Evolutionary conservation across 176 grass and related monocot genomes (phyloP), one percentile per base, ranked within the genome.

Genomic region (Dactylis glomerata): DNA sequence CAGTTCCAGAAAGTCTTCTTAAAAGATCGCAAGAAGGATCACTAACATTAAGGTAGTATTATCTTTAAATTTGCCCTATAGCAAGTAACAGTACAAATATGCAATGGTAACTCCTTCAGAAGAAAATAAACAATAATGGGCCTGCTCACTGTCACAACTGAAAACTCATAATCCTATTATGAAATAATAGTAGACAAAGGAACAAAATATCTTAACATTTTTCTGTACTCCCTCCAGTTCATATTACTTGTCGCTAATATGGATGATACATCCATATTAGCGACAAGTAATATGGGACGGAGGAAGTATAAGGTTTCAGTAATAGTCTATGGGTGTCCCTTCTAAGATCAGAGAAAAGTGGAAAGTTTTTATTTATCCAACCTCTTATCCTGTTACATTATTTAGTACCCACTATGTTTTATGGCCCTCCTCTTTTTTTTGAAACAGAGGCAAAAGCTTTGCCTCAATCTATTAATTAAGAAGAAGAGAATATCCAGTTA

Each of bases 1-100:
- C 92, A 17, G 46, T 94, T 78, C 92, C 86, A 44, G 15, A 45
- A 42, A 67, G 27, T 55, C 92, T 94, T 19, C 89, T 84, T 30
- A 79, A 83, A 49, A 82, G 76, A 89, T 84, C 89, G 62, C 74
- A 71, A 44, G 62, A 80, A 68, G 86, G 86, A 6, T 65, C 44
- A 17, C 70, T 94, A 14, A 82, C 30, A 62, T 75, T 94, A 82
- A 91, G 89, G 92, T 94, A 38, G 20, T 24, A 57, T 6, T 55
- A 23, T 37, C 22, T 30, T 54, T 7, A 67, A 75, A 24, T 26
- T 45, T 55, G 12, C 22, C 10, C 22, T 15, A 86, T 69, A 41
- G 23, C 10, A 14, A 23, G 17, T 47, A 8, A 55, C n/a, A 30
- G n/a, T 56, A 17, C 33, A 40, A 42, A 20, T 13, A 56, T 34